These are phyloP conservation scores for Gynandropsis gynandra DNA, from an alignment of 345 rosid species.

Conservation along the genomic window DNA sequence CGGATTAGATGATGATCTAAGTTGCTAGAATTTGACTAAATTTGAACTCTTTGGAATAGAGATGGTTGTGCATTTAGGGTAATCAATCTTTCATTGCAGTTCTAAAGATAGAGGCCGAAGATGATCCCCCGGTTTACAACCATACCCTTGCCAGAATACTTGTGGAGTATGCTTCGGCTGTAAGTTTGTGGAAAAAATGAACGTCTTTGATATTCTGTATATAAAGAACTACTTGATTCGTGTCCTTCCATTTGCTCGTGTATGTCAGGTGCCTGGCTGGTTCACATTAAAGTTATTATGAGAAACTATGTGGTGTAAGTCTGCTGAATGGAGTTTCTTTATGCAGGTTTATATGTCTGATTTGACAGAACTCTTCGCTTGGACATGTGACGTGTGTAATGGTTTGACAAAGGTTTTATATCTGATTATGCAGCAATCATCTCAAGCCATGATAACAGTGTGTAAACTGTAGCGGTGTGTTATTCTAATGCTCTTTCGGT, in stretches of 20 bases:
- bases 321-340: slow-evolving; percentile 11
- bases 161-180: slow-evolving; percentile 96
- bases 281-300: no score
- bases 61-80: no score
- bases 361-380: slow-evolving; percentile 66
- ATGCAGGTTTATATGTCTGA: slow-evolving; percentile 80
- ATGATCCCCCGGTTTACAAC: slow-evolving; percentile 45
- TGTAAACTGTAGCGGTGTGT: neutral
- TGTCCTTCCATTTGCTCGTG: no score
- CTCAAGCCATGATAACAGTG: neutral
- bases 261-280: no score
- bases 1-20: no score
- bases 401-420: slow-evolving; percentile 61
- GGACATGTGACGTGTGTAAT: slow-evolving; percentile 83
- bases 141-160: slow-evolving; percentile 69
- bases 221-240: no score
- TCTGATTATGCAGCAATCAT: neutral
- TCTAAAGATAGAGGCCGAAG: slow-evolving; percentile 35
- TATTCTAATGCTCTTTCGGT: slow-evolving; percentile 14
- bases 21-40: no score
- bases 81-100: slow-evolving; percentile 31
- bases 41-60: no score
- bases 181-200: slow-evolving; percentile 30
- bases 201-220: neutral
- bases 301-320: neutral